Evolutionary conservation across 495 filamentous ascomycete genomes (phyloP).

Genomic region (Annulohypoxylon moriforme): DNA sequence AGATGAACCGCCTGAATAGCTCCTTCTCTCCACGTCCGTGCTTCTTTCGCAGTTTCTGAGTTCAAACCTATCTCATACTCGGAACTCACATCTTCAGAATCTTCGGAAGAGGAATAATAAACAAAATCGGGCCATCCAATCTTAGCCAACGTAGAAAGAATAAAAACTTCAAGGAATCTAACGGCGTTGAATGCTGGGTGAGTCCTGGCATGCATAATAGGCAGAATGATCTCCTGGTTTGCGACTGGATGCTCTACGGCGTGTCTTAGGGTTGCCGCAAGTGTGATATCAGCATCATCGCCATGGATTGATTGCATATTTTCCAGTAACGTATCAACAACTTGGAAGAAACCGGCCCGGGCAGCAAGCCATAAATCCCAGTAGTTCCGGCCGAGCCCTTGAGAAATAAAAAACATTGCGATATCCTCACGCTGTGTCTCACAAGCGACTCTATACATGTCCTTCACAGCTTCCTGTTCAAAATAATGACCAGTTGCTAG

Average conservation of each 20-base stretch:
- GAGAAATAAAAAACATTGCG: constrained; percentile 6
- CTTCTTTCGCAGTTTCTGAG: too few relatives aligned
- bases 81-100: too few relatives aligned
- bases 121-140: too few relatives aligned
- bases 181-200: background rate
- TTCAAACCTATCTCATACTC: too few relatives aligned
- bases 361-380: constrained; percentile 1
- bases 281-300: background rate
- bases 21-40: background rate
- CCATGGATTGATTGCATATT: background rate
- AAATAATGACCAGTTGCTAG: too few relatives aligned
- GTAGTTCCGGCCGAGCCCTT: background rate
- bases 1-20: background rate
- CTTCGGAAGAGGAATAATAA: too few relatives aligned
- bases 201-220: background rate
- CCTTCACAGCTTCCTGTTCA: too few relatives aligned
- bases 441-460: constrained; percentile 3
- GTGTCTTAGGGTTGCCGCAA: background rate
- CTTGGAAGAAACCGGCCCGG: background rate
- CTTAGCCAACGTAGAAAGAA: too few relatives aligned
- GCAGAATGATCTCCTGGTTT: background rate
- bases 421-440: background rate
- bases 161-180: background rate
- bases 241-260: background rate
- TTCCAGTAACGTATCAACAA: background rate